Conservation (phyloP, 2,329 filamentous ascomycete genomes). For the Capronia coronata region DNA sequence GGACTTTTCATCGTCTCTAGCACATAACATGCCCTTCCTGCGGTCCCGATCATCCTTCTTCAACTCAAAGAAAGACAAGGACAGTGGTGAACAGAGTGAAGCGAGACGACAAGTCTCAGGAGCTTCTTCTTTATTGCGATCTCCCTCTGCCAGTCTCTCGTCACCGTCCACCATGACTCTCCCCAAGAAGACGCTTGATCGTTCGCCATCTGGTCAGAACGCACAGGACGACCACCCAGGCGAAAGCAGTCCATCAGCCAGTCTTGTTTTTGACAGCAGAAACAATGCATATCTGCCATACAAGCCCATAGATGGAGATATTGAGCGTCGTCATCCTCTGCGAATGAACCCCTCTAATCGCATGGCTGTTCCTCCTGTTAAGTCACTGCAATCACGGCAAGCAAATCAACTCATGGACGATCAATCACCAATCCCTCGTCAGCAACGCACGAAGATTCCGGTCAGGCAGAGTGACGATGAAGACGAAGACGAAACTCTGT, state of each 20-base stretch:
- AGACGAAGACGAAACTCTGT: constrained; percentile 15
- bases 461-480: constrained; percentile 7
- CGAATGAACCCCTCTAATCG: constrained; percentile 22
- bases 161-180: background rate
- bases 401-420: background rate
- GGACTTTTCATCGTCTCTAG: constrained; percentile 20
- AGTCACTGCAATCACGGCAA: background rate
- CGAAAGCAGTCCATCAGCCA: background rate
- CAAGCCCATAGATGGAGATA: constrained; percentile 7
- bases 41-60: constrained; percentile 20
- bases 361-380: constrained; percentile 15
- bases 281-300: constrained; percentile 19
- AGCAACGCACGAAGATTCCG: background rate
- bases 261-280: constrained; percentile 17
- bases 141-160: background rate
- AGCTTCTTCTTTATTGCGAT: background rate
- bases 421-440: background rate
- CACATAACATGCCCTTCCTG: constrained; percentile 13
- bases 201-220: background rate
- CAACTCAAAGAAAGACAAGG: constrained; percentile 7
- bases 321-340: constrained; percentile 21
- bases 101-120: constrained; percentile 3
- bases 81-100: background rate
- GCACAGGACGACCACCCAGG: background rate
- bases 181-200: background rate